Conservation (phyloP, 2,329 filamentous ascomycete genomes). For the Monosporascus sp. region DNA sequence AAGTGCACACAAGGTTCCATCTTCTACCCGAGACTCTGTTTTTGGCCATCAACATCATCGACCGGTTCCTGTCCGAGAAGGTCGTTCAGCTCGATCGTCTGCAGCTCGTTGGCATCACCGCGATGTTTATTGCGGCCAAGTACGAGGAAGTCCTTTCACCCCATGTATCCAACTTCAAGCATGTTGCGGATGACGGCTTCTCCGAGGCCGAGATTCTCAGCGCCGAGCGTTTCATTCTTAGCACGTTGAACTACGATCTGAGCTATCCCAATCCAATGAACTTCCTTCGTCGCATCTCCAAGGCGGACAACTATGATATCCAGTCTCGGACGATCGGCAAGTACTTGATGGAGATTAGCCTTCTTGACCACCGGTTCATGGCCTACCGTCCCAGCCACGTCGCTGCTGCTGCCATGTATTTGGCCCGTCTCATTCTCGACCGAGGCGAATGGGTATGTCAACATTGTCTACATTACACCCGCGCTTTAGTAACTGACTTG, state of each 20-base stretch:
- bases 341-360: conserved; percentile 94
- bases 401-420: conserved; percentile 90
- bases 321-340: conserved; percentile 95
- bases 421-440: conserved; percentile 84
- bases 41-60: conserved; percentile 95
- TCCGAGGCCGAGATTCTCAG: conserved; percentile 91
- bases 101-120: conserved; percentile 93
- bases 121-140: conserved; percentile 99
- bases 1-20: conserved; percentile 95
- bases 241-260: conserved; percentile 89
- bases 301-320: conserved; percentile 99
- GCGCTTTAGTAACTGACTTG: conserved; percentile 22
- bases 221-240: conserved; percentile 92
- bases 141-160: conserved; percentile 98
- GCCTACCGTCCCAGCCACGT: conserved; percentile 82
- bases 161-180: conserved; percentile 93
- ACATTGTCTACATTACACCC: not conserved
- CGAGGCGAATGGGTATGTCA: conserved; percentile 80
- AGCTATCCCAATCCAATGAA: conserved; percentile 99
- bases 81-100: conserved; percentile 93
- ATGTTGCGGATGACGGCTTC: conserved; percentile 95
- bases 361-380: conserved; percentile 93
- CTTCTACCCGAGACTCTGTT: conserved; percentile 94
- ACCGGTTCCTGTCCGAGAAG: conserved; percentile 93
- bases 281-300: conserved; percentile 96